Conservation (phyloP, 306 rosid genomes). For the Mucuna pruriens region DNA sequence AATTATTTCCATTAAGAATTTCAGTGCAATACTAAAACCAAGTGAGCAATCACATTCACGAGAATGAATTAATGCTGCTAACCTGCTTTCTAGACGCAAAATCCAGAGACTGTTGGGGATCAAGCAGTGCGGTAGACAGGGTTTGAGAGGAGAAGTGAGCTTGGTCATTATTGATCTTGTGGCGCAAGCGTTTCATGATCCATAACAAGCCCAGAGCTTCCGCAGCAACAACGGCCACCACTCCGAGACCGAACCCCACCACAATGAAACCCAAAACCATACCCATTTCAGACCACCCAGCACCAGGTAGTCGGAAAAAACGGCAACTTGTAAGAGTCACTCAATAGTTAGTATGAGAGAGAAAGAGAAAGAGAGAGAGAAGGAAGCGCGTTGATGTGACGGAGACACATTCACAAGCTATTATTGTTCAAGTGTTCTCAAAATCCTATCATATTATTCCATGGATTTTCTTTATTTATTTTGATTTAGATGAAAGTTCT, state of each 20-base stretch:
- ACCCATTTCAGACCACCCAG: constrained; percentile 26
- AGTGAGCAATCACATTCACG: not conserved
- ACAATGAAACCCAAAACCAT: constrained; percentile 43
- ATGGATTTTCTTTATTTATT: not conserved
- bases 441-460: not conserved
- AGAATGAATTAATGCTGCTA: not conserved
- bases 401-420: not conserved
- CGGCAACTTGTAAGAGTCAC: not conserved
- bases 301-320: not conserved
- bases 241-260: constrained; percentile 74
- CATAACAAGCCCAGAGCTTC: constrained; percentile 58
- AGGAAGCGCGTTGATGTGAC: constrained; percentile 24
- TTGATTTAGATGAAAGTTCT: too few species aligned
- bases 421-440: not conserved
- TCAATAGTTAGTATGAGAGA: not conserved
- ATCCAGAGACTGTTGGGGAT: constrained; percentile 66
- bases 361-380: not conserved
- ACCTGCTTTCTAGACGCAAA: constrained; percentile 68
- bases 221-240: constrained; percentile 50
- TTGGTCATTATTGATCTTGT: constrained; percentile 43
- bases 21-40: not conserved
- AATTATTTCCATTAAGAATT: not conserved
- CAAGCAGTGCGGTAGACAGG: constrained; percentile 35
- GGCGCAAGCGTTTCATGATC: constrained; percentile 59
- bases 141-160: constrained; percentile 25